Base-by-base conservation (phyloP, 306 rosid species). In the Argentina anserina region DNA sequence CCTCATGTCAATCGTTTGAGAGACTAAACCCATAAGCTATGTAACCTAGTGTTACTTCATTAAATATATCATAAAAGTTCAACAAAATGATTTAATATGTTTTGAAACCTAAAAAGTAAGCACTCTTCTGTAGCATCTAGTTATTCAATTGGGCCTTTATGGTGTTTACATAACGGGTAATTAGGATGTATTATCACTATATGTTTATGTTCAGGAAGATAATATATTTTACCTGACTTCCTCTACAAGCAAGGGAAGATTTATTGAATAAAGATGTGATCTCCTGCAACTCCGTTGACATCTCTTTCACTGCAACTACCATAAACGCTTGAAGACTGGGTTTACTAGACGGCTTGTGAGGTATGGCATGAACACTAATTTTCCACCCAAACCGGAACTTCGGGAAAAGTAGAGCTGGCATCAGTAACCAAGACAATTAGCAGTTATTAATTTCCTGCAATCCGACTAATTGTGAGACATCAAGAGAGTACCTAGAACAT, bases 371-470 rank as follows among this genome's bases (percentile, higher is more conserved):
- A 64, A 94, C 81, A 73, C 66, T 86, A 90, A 86, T 84, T 85
- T 88, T 94, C 98, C 98, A 94, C 47, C 98, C 97, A 74, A 86
- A 85, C 69, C 97, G 92, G 45, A 88, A 91, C 79, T 80, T 89
- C 0, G 95, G 79, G 84, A 91, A 85, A 72, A 94, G 91, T 71
- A 91, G 73, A 84, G 79, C 98, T 94, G 91, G 75, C 78, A 81
- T 66, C 67, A 37, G 58, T 55, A 37, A 58, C 69, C 41, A 34
- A 74, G 75, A 71, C 42, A 69, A 75, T 73, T 40, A 46, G 50
- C 52, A 71, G 11, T 37, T 69, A 50, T 12, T 3, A 33, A 12
- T 21, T 33, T 36, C 11, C 28, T 21, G 8, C 28, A 55, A 64
- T 25, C 34, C 34, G 33, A n/a, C 21, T 7, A 33, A 69, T 9